Evolutionary conservation across 1,284 basidiomycete species (phyloP).

Genomic region (Trichosporon sp.): DNA sequence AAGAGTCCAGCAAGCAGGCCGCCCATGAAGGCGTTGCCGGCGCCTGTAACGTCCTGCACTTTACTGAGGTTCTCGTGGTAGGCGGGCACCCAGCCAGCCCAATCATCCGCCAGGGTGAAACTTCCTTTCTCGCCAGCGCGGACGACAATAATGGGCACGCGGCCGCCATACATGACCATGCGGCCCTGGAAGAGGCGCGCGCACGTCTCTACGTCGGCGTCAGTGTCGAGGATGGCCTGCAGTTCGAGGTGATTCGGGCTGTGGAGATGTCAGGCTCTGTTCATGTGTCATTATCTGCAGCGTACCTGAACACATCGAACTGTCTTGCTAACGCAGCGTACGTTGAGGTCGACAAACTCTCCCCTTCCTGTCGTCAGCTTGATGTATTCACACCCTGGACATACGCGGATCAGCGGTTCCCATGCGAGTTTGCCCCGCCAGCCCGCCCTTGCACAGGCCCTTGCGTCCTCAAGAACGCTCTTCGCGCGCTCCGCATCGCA

Average conservation of each 20-base stretch:
- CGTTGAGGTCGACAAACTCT: not conserved
- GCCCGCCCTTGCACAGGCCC: conserved; percentile 45
- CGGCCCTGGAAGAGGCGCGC: conserved; percentile 10
- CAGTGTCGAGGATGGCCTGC: conserved; percentile 45
- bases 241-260: conserved; percentile 53
- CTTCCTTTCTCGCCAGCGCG: conserved; percentile 71
- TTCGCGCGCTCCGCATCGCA: conserved; percentile 70
- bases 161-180: conserved; percentile 44
- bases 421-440: conserved; percentile 68
- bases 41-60: conserved; percentile 80
- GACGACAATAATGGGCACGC: conserved; percentile 56
- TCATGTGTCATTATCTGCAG: conserved; percentile 3
- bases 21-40: conserved; percentile 81
- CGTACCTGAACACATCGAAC: conserved; percentile 34
- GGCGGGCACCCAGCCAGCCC: conserved; percentile 64
- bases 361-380: conserved; percentile 1
- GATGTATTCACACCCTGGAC: not conserved
- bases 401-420: conserved; percentile 60
- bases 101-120: conserved; percentile 52
- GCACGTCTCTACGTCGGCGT: conserved; percentile 14
- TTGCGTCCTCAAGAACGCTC: conserved; percentile 62
- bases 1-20: conserved; percentile 69
- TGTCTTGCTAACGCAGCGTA: conserved; percentile 18
- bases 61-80: conserved; percentile 59
- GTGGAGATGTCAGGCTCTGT: not conserved